Evolutionary conservation across 768 basidiomycete species (phyloP).

Genomic region (Tricholomella constricta): DNA sequence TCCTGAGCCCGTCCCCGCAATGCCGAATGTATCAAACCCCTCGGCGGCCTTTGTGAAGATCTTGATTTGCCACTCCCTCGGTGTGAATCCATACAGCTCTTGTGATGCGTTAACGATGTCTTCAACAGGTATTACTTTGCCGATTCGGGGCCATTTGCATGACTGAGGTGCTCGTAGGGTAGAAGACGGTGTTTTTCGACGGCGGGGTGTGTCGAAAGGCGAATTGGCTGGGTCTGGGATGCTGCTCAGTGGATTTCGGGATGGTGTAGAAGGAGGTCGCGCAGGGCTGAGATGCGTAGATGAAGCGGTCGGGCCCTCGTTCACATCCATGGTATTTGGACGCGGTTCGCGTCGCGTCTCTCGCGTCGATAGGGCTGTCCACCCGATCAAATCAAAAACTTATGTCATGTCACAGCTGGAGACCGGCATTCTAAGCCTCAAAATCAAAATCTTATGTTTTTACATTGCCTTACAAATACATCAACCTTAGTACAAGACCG

Average conservation of each 20-base stretch:
- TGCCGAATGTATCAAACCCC: conserved; percentile 10
- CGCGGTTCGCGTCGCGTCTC: background rate
- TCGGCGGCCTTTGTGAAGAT: conserved; percentile 2
- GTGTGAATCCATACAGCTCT: background rate
- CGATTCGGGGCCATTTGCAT: background rate
- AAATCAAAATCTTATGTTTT: background rate
- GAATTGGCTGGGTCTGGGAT: background rate
- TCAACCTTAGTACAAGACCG: conserved; percentile 5
- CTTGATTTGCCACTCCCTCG: conserved; percentile 1
- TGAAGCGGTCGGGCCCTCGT: background rate
- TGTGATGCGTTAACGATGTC: background rate
- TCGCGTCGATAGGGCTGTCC: background rate
- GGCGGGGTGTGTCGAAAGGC: conserved; percentile 3
- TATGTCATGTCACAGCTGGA: background rate
- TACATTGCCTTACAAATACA: background rate
- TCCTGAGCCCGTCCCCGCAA: conserved; percentile 11
- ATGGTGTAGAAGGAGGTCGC: background rate
- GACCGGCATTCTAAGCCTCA: background rate
- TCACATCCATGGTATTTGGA: background rate
- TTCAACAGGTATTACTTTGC: background rate
- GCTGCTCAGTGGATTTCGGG: background rate
- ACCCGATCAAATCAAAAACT: background rate
- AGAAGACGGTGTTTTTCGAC: background rate
- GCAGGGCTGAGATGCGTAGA: background rate
- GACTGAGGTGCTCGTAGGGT: background rate